Base-by-base conservation (phyloP, 345 rosid species). In the Boechera divaricarpa region DNA sequence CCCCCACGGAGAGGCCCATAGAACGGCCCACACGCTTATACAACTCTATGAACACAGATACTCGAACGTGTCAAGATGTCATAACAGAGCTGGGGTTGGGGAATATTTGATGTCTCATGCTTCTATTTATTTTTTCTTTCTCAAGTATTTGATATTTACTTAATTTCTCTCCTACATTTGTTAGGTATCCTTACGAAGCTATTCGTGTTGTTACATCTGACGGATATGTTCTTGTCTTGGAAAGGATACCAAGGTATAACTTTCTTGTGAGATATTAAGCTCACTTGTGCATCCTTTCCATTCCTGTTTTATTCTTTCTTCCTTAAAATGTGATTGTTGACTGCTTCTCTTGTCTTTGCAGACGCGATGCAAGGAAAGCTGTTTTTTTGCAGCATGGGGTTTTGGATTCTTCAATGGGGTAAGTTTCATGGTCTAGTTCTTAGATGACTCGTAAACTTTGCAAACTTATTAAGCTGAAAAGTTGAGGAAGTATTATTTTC, bases 381-480 rank as follows among this genome's bases (percentile, higher is more conserved):
- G 94, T 95, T 67, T 95, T 82, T 78, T 83, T 92, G 63, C 99
- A 92, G 81, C 99, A 95, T 80, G 99, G 99, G 31, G 60, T 95
- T 65, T 79, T 92, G 80, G 98, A 95, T 88, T 86, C 99, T 55
- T 92, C 99, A 32, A 87, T 95, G 98, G 98, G 99, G 99, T 95
- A 54, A 83, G 91, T 79, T 74, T 69, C 67, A 69, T 61, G 4
- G 44, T 79, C 31, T 31, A 12, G 58, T 24, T 66, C 24, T 12
- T 56, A 44, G 39, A 63, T 77, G 69, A 60, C 38, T 67, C 12
- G n/a, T 36, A 16, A 53, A 18, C n/a, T 49, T 41, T 63, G 18
- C 45, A 24, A 33, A 53, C 65, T 33, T 61, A 6, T 33, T 68
- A 49, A 67, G 55, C 68, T n/a, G 67, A 36, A 55, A 56, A 52